phyloP scores from a whole-genome alignment of 768 basidiomycete genomes.

The Postia placenta region DNA sequence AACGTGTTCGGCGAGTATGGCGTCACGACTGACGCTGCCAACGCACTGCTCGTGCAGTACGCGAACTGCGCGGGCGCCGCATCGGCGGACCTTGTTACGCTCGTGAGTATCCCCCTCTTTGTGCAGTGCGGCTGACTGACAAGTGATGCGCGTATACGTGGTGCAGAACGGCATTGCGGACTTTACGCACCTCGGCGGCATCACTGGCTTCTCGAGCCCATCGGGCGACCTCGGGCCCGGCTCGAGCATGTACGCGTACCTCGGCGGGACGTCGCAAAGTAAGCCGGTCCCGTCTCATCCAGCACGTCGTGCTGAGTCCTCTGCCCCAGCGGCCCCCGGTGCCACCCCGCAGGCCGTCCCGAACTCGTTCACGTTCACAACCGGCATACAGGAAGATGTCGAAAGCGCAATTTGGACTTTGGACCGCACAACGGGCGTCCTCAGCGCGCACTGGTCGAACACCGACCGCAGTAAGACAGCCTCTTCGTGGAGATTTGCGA shows the following conservation, averaged over 20 bases:
- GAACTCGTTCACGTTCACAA: conserved; percentile 17
- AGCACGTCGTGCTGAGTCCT: background rate
- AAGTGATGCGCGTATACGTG: background rate
- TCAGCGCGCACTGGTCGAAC: conserved; percentile 17
- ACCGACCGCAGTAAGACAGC: conserved; percentile 12
- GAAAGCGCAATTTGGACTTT: conserved; percentile 21
- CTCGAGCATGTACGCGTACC: conserved; percentile 13
- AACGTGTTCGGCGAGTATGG: conserved; percentile 19
- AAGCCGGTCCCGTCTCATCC: background rate
- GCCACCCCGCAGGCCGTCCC: conserved; percentile 3
- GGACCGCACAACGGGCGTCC: conserved; percentile 1
- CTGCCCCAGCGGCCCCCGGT: conserved; percentile 5
- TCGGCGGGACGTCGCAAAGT: conserved; percentile 11
- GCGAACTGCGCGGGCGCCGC: conserved; percentile 5
- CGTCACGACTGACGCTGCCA: conserved; percentile 9
- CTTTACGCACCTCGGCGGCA: conserved; percentile 9
- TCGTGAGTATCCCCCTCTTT: conserved; percentile 7
- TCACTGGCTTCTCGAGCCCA: conserved; percentile 11
- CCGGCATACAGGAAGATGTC: conserved; percentile 4
- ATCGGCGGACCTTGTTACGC: conserved; percentile 8
- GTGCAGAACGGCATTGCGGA: conserved; percentile 8
- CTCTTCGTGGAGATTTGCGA: background rate
- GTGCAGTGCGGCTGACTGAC: background rate
- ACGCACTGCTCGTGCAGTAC: conserved; percentile 12
- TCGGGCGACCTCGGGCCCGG: conserved; percentile 6